Percentiles rank a stretch among this genome's conserved stretches.
Evolutionary conservation across 2,329 filamentous ascomycete genomes (phyloP).

Genomic region (Pleomassaria siparia): DNA sequence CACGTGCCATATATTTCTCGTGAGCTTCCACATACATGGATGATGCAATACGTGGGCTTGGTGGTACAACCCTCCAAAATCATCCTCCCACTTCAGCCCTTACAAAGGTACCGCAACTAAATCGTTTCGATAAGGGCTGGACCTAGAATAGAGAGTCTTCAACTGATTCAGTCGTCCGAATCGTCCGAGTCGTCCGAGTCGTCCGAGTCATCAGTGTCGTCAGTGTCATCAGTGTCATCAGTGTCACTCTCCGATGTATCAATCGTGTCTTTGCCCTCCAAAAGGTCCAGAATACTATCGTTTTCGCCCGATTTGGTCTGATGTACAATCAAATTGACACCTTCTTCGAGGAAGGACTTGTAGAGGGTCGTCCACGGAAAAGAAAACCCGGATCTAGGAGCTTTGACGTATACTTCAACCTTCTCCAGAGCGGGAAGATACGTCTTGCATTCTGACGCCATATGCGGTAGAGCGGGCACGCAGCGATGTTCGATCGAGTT

Average conservation of each 20-base stretch:
- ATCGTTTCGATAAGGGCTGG: too few species aligned
- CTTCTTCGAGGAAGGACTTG: neutral
- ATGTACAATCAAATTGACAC: neutral
- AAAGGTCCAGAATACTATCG: neutral
- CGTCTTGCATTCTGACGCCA: constrained; percentile 10
- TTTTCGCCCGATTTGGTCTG: neutral
- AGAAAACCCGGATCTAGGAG: neutral
- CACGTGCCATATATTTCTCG: too few species aligned
- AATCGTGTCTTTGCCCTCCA: neutral
- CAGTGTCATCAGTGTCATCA: neutral
- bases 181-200: neutral
- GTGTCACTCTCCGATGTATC: neutral
- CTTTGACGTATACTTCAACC: neutral
- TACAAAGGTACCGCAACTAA: too few species aligned
- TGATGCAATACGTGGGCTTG: neutral
- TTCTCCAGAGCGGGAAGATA: constrained; percentile 11
- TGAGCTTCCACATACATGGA: too few species aligned
- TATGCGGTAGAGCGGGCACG: constrained; percentile 15
- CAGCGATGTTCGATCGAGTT: constrained; percentile 5
- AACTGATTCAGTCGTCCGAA: neutral
- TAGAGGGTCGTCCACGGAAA: neutral
- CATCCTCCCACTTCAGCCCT: too few species aligned
- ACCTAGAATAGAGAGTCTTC: too few species aligned
- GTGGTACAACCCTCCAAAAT: too few species aligned
- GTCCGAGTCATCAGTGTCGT: too few species aligned